A percentile compares a stretch with the other conserved stretches of the same genome.
These are phyloP conservation scores for Ophiostoma triangulosporum DNA, from an alignment of 2,329 filamentous ascomycete species.

Conservation along the genomic window DNA sequence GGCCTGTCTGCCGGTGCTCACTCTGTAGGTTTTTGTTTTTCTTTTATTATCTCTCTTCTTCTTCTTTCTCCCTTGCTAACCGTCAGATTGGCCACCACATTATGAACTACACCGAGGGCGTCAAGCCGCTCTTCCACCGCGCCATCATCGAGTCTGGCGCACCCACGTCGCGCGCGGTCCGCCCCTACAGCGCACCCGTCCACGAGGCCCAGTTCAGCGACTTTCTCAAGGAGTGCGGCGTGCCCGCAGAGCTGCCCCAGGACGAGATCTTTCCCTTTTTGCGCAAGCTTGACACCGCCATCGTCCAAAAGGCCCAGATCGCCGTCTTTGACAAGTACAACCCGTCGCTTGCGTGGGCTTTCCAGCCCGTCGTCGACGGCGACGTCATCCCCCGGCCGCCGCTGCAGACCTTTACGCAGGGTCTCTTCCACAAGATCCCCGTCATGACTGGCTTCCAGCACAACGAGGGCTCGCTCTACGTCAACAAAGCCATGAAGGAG, in stretches of 20 bases:
- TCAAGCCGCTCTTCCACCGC: slow-evolving; percentile 22
- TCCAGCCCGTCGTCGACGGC: slow-evolving; percentile 39
- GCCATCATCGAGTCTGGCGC: slow-evolving; percentile 28
- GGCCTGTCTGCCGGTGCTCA: slow-evolving; percentile 14
- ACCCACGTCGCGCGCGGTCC: slow-evolving; percentile 26
- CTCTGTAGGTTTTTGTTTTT: neutral
- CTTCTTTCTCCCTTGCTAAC: neutral
- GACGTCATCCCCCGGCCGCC: slow-evolving; percentile 18
- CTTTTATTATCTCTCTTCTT: too few relatives aligned
- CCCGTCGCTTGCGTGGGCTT: slow-evolving; percentile 29
- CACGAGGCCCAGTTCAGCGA: slow-evolving; percentile 37
- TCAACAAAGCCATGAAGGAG: slow-evolving; percentile 23
- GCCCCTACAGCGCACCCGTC: slow-evolving; percentile 27
- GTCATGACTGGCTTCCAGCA: slow-evolving; percentile 30
- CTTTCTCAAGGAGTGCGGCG: slow-evolving; percentile 31
- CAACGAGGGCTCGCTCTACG: slow-evolving; percentile 31
- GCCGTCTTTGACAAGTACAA: slow-evolving; percentile 23
- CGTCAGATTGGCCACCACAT: slow-evolving; percentile 42
- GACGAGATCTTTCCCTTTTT: slow-evolving; percentile 32
- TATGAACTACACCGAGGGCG: slow-evolving; percentile 26
- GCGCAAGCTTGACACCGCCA: slow-evolving; percentile 20
- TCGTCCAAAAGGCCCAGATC: slow-evolving; percentile 22
- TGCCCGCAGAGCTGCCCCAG: slow-evolving; percentile 30
- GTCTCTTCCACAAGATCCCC: slow-evolving; percentile 21
- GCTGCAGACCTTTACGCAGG: slow-evolving; percentile 16